Evolutionary conservation across 441 rosid genomes (phyloP), one percentile per base, ranked within the genome.

Genomic region (Melastoma candidum): DNA sequence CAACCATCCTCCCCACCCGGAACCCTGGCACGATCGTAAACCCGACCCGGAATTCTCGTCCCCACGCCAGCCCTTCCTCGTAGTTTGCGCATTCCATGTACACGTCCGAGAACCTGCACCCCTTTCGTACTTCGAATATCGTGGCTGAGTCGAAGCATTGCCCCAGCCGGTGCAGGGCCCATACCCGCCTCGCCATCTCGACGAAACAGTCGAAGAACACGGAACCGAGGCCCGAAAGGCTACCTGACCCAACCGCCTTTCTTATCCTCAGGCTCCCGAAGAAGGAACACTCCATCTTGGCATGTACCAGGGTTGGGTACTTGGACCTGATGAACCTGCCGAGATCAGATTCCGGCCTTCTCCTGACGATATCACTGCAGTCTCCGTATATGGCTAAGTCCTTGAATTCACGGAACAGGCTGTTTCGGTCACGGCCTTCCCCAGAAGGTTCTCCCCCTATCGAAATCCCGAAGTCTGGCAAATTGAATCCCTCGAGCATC

Each of bases 261-360:
- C 90, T 68, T 63, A 74, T 83, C 70, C 67, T 76, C 75, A 80
- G 61, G 58, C 74, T 83, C 26, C 84, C 75, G 55, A 80, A 83
- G 53, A 83, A 71, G 0, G 90, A 80, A 44, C 90, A 80, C 70
- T 83, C 90, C 90, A 83, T 80, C 62, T 80, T 82, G 54, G 86
- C 80, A 68, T 83, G 90, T 0, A 83, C 79, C 0, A 83, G 67
- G 32, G 56, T 67, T 47, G 65, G 64, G 51, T 83, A 83, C 74
- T 80, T 83, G 9, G 62, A 59, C 9, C 73, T 66, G 17, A 62
- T 59, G 58, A 80, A 76, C 49, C 32, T 53, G 4, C 77, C 76
- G 4, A 83, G 63, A 10, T 69, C 52, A 0, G 80, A 69, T 36
- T 53, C 26, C 26, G 77, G 76, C 52, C 76, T 67, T n/a, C 74